Evolutionary conservation across 805 yeast species (phyloP).

Genomic region (Candida khao-thaluensis): DNA sequence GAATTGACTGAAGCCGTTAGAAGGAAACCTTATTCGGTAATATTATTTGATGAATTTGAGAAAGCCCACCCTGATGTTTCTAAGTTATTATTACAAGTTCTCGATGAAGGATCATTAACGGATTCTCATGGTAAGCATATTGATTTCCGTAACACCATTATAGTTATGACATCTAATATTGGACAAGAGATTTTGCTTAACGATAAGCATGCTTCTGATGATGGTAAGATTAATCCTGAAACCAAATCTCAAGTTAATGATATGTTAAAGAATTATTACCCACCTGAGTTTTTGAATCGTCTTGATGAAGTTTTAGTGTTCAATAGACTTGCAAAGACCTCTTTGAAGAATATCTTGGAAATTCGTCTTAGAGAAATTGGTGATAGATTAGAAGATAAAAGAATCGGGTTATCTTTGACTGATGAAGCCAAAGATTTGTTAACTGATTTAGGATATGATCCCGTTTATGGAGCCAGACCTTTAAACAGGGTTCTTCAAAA

Average conservation of each 20-base stretch:
- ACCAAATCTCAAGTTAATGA: conserved; percentile 63
- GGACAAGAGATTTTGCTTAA: conserved; percentile 86
- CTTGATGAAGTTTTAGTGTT: conserved; percentile 92
- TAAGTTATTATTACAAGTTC: conserved; percentile 82
- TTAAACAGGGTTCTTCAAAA: conserved; percentile 86
- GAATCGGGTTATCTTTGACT: conserved; percentile 58
- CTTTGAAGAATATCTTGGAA: conserved; percentile 78
- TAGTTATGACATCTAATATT: conserved; percentile 94
- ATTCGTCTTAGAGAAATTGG: conserved; percentile 80
- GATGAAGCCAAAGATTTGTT: conserved; percentile 75
- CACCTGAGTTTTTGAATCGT: conserved; percentile 95
- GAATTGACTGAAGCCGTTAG: conserved; percentile 95
- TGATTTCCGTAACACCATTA: conserved; percentile 91
- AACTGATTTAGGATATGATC: conserved; percentile 85
- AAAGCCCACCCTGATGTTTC: conserved; percentile 97
- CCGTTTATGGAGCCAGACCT: conserved; percentile 93
- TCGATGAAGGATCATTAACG: conserved; percentile 92
- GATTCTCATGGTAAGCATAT: conserved; percentile 94
- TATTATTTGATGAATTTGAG: conserved; percentile 93
- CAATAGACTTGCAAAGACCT: conserved; percentile 78
- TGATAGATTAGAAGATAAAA: conserved; percentile 72
- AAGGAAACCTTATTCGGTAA: conserved; percentile 91
- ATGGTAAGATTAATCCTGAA: conserved; percentile 54
- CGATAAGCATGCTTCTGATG: conserved; percentile 58
- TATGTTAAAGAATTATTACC: conserved; percentile 67